Base-by-base conservation (phyloP, 2,329 filamentous ascomycete species). In the Canariomyces notabilis region DNA sequence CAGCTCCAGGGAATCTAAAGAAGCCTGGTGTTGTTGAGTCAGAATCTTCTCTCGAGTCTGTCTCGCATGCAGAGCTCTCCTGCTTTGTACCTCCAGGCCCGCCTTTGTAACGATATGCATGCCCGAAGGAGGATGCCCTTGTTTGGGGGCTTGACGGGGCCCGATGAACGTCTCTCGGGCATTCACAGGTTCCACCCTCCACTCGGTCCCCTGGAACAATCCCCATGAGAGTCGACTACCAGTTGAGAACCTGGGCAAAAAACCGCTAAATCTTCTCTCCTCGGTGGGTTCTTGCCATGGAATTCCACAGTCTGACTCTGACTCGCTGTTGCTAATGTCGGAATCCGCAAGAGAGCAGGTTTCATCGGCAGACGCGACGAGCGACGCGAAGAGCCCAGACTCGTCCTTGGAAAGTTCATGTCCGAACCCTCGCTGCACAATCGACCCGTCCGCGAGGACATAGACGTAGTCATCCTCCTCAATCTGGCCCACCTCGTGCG, bases 401-500 rank as follows among this genome's bases (percentile, higher is more conserved):
- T 56, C 52, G 19, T 70, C 64, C 14, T 62, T 60, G 18, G 74
- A 72, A 5, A 91, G 63, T 2, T 77, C 69, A 35, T 68, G 69
- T 19, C 79, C 75, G 49, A 79, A 77, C 0, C 89, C 91, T 55
- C 85, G 72, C 57, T 89, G 80, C 0, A 85, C 75, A 0, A 95
- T 70, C 0, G 61, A 62, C 0, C 87, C 85, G 9, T 80, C 67
- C 23, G 91, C 83, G 61, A 97, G 69, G 9, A 95, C 76, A 55
- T 90, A 95, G 0, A 94, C 76, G 51, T 84, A 90, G 52, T 97
- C 89, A 0, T 81, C 64, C 0, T 79, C 68, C 4, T 68, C 63
- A 8, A 97, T 91, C 54, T 91, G 85, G 0, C 80, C 76, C 23
- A 93, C 77, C 53, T 97, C 89, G 59, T 97, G 91, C 0, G 93